phyloP scores from a whole-genome alignment of 2,329 filamentous ascomycete species.

The Nothophoma quercina region DNA sequence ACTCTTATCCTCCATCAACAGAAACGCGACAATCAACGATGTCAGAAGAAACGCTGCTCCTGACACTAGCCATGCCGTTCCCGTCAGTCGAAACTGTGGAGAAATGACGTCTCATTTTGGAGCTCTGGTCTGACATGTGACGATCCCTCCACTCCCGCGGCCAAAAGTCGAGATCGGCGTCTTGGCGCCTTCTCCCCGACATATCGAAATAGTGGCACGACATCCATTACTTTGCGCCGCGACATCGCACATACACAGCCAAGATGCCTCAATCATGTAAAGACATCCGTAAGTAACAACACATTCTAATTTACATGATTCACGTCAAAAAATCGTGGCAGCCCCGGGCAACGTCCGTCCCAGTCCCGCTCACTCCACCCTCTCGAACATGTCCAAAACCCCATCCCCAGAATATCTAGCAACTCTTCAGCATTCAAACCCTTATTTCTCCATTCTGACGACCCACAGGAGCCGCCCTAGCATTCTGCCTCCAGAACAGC shows the following conservation, averaged over 20 bases:
- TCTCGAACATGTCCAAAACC: too few species aligned
- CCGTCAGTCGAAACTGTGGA: slow-evolving; percentile 4
- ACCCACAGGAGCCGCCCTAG: slow-evolving; percentile 80
- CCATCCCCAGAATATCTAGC: too few species aligned
- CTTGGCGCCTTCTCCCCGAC: slow-evolving; percentile 19
- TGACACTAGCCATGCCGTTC: slow-evolving; percentile 2
- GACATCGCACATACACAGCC: slow-evolving; percentile 3
- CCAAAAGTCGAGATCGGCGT: slow-evolving; percentile 9
- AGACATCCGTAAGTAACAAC: slow-evolving; percentile 79
- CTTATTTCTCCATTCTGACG: not conserved
- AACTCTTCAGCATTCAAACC: too few species aligned
- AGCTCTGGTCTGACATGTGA: slow-evolving; percentile 33
- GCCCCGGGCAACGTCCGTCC: too few species aligned
- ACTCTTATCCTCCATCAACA: not conserved
- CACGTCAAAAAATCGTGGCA: too few species aligned
- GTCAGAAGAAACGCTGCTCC: not conserved
- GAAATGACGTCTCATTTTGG: slow-evolving; percentile 16
- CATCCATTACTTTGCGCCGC: slow-evolving; percentile 6
- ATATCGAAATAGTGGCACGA: slow-evolving; percentile 3
- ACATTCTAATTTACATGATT: too few species aligned
- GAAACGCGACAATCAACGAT: not conserved
- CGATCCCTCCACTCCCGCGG: slow-evolving; percentile 8
- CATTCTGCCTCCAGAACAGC: slow-evolving; percentile 92
- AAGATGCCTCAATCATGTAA: slow-evolving; percentile 93
- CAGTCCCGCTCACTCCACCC: too few species aligned